Evolutionary conservation across 768 basidiomycete genomes (phyloP).

Genomic region (Hydnum rufescens): DNA sequence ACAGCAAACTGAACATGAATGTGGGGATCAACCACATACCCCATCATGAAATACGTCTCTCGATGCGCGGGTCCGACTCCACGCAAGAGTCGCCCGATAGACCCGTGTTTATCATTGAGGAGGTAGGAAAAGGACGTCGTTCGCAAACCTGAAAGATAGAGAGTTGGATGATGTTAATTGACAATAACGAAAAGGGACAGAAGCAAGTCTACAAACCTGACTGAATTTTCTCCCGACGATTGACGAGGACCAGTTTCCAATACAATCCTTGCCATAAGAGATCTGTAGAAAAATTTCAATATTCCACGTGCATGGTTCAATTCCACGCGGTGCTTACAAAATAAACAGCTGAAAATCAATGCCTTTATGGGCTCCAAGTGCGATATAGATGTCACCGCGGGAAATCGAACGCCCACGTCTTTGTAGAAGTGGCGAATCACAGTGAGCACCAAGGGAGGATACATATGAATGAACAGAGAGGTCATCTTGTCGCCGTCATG

Average conservation of each 20-base stretch:
- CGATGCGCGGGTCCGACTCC: conserved; percentile 40
- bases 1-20: not conserved
- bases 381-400: conserved; percentile 54
- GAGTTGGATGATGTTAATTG: not conserved
- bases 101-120: conserved; percentile 69
- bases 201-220: conserved; percentile 30
- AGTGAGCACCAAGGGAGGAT: conserved; percentile 77
- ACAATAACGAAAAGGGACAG: not conserved
- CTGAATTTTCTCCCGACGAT: conserved; percentile 73
- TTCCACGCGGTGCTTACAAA: conserved; percentile 43
- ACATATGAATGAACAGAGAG: conserved; percentile 87
- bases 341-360: conserved; percentile 56
- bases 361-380: conserved; percentile 51
- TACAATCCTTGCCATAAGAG: conserved; percentile 83
- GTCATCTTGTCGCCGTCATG: conserved; percentile 95
- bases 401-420: conserved; percentile 56
- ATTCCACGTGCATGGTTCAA: not conserved
- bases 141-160: conserved; percentile 26
- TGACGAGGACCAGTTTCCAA: conserved; percentile 88
- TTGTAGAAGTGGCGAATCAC: conserved; percentile 91
- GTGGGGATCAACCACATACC: conserved; percentile 44
- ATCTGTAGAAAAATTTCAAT: conserved; percentile 31
- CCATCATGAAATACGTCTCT: conserved; percentile 60
- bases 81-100: conserved; percentile 54
- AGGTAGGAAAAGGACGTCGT: conserved; percentile 80